These are phyloP conservation scores for Chaetomium tenue DNA, from an alignment of 495 filamentous ascomycete genomes.

Conservation along the genomic window DNA sequence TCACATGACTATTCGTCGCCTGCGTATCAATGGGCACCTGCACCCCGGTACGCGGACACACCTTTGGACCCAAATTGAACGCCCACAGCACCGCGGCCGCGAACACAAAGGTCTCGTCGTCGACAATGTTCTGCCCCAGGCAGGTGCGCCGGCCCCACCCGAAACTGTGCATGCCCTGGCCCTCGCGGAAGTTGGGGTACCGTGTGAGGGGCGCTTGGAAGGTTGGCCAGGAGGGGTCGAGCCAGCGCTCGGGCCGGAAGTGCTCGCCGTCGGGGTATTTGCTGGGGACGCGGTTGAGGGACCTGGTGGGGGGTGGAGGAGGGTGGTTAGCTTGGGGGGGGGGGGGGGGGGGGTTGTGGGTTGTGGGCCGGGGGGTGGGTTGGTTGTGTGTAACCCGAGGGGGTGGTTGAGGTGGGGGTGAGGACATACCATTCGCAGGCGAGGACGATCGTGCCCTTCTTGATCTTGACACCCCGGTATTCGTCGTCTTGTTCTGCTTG, in stretches of 20 bases:
- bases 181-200: slow-evolving; percentile 55
- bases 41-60: slow-evolving; percentile 42
- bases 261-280: slow-evolving; percentile 53
- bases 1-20: slow-evolving; percentile 50
- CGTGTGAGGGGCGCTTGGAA: slow-evolving; percentile 53
- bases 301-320: slow-evolving; percentile 37
- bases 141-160: slow-evolving; percentile 65
- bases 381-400: slow-evolving; percentile 11
- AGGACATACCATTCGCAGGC: slow-evolving; percentile 52
- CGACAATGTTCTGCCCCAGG: slow-evolving; percentile 61
- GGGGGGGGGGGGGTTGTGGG: too few species aligned
- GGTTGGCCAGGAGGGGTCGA: slow-evolving; percentile 53
- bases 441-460: slow-evolving; percentile 52
- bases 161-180: slow-evolving; percentile 52
- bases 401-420: too few species aligned
- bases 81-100: slow-evolving; percentile 51
- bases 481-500: slow-evolving; percentile 52
- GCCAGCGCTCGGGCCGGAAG: slow-evolving; percentile 56
- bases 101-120: slow-evolving; percentile 53
- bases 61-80: slow-evolving; percentile 48
- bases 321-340: not conserved
- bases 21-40: slow-evolving; percentile 50
- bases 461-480: slow-evolving; percentile 51
- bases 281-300: slow-evolving; percentile 49
- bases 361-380: too few species aligned